Evolutionary conservation across 1,284 basidiomycete species (phyloP).

Genomic region (Tilletia horrida): DNA sequence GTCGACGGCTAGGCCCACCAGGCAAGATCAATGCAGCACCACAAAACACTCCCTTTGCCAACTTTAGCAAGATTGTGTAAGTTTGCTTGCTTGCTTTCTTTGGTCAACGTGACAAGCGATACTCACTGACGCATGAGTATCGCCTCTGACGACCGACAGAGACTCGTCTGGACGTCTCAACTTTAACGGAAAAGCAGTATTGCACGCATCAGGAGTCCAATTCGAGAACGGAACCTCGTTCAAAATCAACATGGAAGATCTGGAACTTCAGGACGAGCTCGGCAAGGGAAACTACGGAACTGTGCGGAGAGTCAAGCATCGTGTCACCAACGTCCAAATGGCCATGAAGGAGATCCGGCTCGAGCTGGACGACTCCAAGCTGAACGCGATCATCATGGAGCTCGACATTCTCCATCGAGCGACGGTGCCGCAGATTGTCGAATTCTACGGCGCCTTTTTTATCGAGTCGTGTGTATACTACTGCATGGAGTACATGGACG

Average conservation of each 20-base stretch:
- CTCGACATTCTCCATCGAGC: slow-evolving; percentile 95
- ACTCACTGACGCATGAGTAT: not conserved
- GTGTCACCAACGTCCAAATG: slow-evolving; percentile 91
- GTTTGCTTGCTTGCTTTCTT: not conserved
- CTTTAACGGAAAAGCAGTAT: slow-evolving; percentile 86
- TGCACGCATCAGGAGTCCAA: slow-evolving; percentile 89
- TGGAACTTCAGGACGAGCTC: slow-evolving; percentile 79
- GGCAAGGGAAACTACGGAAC: slow-evolving; percentile 96
- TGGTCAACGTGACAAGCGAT: not conserved
- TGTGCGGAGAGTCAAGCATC: slow-evolving; percentile 90
- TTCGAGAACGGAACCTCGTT: slow-evolving; percentile 90
- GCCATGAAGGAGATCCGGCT: slow-evolving; percentile 99
- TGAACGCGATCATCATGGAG: slow-evolving; percentile 97
- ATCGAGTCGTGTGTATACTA: slow-evolving; percentile 98
- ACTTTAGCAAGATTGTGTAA: slow-evolving; percentile 85
- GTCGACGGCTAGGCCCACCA: slow-evolving; percentile 62
- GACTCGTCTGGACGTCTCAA: slow-evolving; percentile 91
- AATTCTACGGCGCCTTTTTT: slow-evolving; percentile 98
- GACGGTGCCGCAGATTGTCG: slow-evolving; percentile 84
- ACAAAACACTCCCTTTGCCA: slow-evolving; percentile 74
- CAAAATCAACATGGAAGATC: slow-evolving; percentile 91
- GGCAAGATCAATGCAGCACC: slow-evolving; percentile 56
- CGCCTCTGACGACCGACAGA: slow-evolving; percentile 15
- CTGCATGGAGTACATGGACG: slow-evolving; percentile 99
- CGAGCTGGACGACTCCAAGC: slow-evolving; percentile 89